Evolutionary conservation across 257 asterid species (phyloP).

Genomic region (Lycium ferocissimum): DNA sequence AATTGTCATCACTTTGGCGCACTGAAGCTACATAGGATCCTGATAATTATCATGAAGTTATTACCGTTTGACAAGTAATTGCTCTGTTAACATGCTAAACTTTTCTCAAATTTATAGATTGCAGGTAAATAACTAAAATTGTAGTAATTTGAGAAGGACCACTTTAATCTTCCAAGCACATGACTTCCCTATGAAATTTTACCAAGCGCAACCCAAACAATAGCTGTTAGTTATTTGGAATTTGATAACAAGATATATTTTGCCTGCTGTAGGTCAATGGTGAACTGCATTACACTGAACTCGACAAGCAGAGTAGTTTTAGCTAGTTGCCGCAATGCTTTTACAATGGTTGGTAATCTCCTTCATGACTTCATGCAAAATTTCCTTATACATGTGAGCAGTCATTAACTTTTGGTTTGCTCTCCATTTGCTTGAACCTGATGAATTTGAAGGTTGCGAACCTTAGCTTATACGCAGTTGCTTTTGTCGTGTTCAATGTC

Average conservation of each 20-base stretch:
- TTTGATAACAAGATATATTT: background rate
- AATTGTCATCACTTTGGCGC: background rate
- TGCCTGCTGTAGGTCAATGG: conserved; percentile 81
- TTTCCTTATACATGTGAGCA: conserved; percentile 3
- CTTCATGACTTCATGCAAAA: conserved; percentile 26
- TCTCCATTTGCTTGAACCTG: conserved; percentile 16
- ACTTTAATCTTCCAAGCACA: conserved; percentile 18
- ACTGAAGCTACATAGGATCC: conserved; percentile 12
- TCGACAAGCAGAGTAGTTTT: conserved; percentile 90
- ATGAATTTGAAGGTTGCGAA: conserved; percentile 71
- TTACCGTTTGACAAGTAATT: conserved; percentile 21
- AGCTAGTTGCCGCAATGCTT: conserved; percentile 97
- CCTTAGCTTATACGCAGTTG: conserved; percentile 85
- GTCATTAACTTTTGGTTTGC: conserved; percentile 20
- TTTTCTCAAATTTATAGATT: background rate
- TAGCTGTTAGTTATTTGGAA: conserved; percentile 1
- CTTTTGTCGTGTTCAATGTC: conserved; percentile 66
- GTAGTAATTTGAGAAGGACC: background rate
- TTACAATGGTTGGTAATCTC: conserved; percentile 76
- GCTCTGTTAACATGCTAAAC: background rate
- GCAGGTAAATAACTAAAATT: background rate
- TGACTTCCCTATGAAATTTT: conserved; percentile 6
- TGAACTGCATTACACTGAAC: conserved; percentile 92
- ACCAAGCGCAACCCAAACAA: background rate
- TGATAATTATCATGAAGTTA: conserved; percentile 5